phyloP scores from a whole-genome alignment of 352 stramenopile species.

The Aphanomyces astaci region DNA sequence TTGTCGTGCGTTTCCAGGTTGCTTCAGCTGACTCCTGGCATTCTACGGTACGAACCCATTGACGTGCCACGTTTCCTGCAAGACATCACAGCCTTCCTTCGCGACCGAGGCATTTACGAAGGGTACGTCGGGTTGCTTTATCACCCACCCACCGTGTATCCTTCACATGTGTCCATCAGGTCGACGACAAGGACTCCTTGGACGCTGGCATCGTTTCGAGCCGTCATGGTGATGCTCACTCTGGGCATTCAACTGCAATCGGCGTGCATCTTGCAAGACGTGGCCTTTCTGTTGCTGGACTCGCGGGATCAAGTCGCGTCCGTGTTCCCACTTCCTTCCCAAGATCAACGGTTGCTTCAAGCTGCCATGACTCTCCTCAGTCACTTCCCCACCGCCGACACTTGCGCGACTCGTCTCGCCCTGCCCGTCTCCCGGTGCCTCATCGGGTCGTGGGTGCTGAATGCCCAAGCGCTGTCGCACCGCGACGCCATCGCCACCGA shows the following conservation, averaged over 20 bases:
- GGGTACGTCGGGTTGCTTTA: background rate
- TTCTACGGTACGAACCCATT: slow-evolving; percentile 61
- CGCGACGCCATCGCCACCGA: slow-evolving; percentile 68
- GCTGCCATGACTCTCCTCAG: slow-evolving; percentile 29
- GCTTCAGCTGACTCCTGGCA: slow-evolving; percentile 41
- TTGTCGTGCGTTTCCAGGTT: slow-evolving; percentile 45
- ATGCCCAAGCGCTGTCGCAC: slow-evolving; percentile 46
- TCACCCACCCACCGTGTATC: background rate
- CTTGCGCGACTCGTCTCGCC: slow-evolving; percentile 27
- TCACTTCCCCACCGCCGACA: slow-evolving; percentile 23
- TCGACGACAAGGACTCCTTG: background rate
- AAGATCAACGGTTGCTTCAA: slow-evolving; percentile 26
- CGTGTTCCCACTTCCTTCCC: slow-evolving; percentile 21
- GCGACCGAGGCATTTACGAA: slow-evolving; percentile 23
- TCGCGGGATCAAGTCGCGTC: slow-evolving; percentile 23
- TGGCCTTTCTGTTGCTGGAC: slow-evolving; percentile 31
- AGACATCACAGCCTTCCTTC: slow-evolving; percentile 25
- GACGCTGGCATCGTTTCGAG: slow-evolving; percentile 24
- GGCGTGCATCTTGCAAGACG: slow-evolving; percentile 43
- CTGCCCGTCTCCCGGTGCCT: slow-evolving; percentile 50
- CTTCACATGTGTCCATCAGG: background rate
- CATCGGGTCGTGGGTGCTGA: slow-evolving; percentile 58
- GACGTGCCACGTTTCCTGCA: slow-evolving; percentile 36
- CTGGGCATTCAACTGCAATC: slow-evolving; percentile 59
- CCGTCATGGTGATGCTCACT: slow-evolving; percentile 35